phyloP scores from a whole-genome alignment of 306 rosid species.

The Prinsepia uniflora region DNA sequence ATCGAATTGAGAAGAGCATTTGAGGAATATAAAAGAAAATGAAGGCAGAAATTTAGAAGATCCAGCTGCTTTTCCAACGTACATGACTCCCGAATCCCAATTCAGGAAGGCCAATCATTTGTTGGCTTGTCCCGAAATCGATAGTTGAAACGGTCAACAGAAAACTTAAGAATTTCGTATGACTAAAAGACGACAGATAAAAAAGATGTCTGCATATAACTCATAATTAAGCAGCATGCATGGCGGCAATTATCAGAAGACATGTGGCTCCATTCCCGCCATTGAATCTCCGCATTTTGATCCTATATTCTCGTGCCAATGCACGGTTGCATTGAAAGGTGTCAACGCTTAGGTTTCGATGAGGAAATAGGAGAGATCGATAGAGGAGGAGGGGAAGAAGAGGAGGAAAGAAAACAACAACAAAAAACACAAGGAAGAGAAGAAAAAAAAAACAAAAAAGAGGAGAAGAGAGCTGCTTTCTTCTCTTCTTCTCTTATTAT shows the following conservation, averaged over 20 bases:
- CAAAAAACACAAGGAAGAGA: no score
- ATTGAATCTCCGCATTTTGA: constrained; percentile 36
- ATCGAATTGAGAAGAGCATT: background rate
- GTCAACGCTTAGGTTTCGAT: constrained; percentile 11
- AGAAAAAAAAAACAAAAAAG: background rate
- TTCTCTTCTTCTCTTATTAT: constrained; percentile 20
- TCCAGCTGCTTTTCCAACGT: background rate
- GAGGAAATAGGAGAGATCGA: background rate
- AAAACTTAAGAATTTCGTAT: background rate
- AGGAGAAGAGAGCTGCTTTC: constrained; percentile 15
- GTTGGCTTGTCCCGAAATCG: background rate
- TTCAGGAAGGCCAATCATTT: background rate
- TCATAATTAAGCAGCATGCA: no score
- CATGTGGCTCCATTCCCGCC: constrained; percentile 25
- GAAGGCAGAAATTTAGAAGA: background rate
- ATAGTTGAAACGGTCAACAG: background rate
- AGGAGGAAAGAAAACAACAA: constrained; percentile 19
- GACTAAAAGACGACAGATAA: no score
- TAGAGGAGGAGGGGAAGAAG: background rate
- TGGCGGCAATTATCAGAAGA: background rate
- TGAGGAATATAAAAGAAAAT: background rate
- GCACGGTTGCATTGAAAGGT: constrained; percentile 30
- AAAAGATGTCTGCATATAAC: no score
- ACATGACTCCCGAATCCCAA: no score
- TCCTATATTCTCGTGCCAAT: constrained; percentile 39